Evolutionary conservation across 108 stramenopile genomes (phyloP).

Genomic region (Skeletonema tropicum): DNA sequence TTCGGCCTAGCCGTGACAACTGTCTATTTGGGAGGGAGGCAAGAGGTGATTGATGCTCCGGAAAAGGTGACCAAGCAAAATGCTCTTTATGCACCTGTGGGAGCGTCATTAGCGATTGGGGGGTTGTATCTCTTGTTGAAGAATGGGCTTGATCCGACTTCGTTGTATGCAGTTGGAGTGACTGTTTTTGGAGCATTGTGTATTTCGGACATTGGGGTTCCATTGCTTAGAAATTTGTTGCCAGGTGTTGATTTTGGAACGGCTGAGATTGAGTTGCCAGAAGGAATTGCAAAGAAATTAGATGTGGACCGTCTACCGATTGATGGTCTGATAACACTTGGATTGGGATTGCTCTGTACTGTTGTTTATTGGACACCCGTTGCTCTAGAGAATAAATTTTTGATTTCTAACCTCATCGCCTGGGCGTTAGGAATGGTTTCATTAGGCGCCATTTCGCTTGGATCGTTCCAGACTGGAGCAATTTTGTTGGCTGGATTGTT

Average conservation of each 20-base stretch:
- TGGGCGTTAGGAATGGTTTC: conserved; percentile 54
- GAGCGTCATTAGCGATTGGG: conserved; percentile 40
- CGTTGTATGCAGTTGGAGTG: conserved; percentile 34
- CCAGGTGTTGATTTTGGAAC: conserved; percentile 28
- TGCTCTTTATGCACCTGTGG: conserved; percentile 43
- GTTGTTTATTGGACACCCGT: conserved; percentile 37
- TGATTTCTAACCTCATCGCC: conserved; percentile 35
- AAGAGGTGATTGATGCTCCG: conserved; percentile 39
- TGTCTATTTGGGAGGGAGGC: conserved; percentile 39
- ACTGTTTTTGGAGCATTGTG: conserved; percentile 47
- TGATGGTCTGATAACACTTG: conserved; percentile 45
- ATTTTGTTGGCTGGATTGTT: conserved; percentile 62
- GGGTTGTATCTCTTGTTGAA: conserved; percentile 43
- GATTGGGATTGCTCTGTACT: conserved; percentile 40
- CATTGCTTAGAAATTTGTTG: conserved; percentile 30
- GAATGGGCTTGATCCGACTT: conserved; percentile 36
- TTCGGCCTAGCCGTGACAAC: conserved; percentile 38
- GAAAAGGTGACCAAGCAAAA: conserved; percentile 44
- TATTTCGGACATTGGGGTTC: conserved; percentile 47
- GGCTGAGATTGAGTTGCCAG: conserved; percentile 27
- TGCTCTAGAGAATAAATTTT: conserved; percentile 40
- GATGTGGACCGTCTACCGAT: conserved; percentile 32
- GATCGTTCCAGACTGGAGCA: conserved; percentile 52
- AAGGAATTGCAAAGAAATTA: conserved; percentile 24
- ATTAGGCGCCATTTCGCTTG: conserved; percentile 47